Evolutionary conservation across 306 rosid species (phyloP).

Genomic region (Amphicarpaea edgeworthii): DNA sequence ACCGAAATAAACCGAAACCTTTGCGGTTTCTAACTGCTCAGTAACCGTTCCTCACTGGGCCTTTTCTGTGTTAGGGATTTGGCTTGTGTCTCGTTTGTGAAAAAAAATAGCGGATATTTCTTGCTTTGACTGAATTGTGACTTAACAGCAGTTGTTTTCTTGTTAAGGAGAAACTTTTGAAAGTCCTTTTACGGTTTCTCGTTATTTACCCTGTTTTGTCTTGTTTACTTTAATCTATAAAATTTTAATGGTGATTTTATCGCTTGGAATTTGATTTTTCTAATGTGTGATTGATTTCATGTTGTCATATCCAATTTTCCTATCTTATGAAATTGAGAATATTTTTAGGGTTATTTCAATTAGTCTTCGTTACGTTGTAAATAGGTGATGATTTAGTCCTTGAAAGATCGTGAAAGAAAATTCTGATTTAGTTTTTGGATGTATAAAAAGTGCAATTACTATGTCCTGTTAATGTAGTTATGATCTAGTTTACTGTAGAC

Average conservation of each 20-base stretch:
- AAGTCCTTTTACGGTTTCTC: neutral
- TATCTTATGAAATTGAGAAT: constrained; percentile 11
- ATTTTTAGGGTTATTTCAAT: constrained; percentile 34
- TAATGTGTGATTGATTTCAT: constrained; percentile 29
- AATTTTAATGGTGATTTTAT: neutral
- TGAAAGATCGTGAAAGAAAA: too few species aligned
- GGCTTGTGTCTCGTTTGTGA: constrained; percentile 11
- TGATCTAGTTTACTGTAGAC: neutral
- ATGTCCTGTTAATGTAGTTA: too few species aligned
- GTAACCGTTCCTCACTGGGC: constrained; percentile 32
- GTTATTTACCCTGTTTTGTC: constrained; percentile 22
- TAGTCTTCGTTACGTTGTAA: too few species aligned
- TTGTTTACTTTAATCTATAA: neutral
- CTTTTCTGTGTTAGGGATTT: constrained; percentile 48
- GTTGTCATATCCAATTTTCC: constrained; percentile 2
- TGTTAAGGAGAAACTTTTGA: neutral
- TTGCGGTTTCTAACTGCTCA: constrained; percentile 23
- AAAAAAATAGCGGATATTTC: neutral
- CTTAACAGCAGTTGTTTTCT: neutral
- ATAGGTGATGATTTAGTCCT: too few species aligned
- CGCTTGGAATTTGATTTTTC: neutral
- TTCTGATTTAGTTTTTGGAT: too few species aligned
- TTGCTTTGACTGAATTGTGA: constrained; percentile 39
- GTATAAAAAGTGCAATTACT: too few species aligned
- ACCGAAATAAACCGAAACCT: neutral